Conservation (phyloP, 371 early-diverging fungal species). For the Circinella minor region DNA sequence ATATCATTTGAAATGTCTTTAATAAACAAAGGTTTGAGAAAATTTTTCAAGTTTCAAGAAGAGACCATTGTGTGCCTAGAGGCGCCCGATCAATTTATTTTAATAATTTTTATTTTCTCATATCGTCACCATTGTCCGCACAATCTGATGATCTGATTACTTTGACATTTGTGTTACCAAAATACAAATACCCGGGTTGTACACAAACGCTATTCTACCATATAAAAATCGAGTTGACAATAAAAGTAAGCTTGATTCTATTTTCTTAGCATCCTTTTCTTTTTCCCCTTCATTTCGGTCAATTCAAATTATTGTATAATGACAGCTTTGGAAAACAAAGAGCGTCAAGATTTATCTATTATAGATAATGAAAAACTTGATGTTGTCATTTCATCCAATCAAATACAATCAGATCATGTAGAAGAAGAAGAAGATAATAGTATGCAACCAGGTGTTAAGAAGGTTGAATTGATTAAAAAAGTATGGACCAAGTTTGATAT, state of each 20-base stretch:
- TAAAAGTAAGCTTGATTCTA: not conserved
- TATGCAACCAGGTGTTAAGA: constrained; percentile 16
- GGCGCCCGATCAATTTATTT: too few species aligned
- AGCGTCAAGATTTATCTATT: not conserved
- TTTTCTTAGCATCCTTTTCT: not conserved
- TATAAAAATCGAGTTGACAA: not conserved
- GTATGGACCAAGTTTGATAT: constrained; percentile 13
- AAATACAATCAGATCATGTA: not conserved
- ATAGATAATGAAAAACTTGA: not conserved
- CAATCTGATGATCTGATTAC: constrained; percentile 4
- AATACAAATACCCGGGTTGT: too few species aligned
- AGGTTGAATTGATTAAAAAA: constrained; percentile 8
- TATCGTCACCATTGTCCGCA: too few species aligned
- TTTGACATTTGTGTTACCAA: not conserved
- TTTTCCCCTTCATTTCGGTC: not conserved
- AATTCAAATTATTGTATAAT: too few species aligned
- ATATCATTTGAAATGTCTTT: too few species aligned
- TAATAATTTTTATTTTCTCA: too few species aligned
- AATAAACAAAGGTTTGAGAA: too few species aligned
- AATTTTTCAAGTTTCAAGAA: too few species aligned
- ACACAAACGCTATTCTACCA: too few species aligned
- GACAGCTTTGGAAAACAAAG: not conserved
- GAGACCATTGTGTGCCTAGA: not conserved
- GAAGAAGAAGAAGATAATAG: not conserved
- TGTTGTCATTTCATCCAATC: not conserved